These are phyloP conservation scores for Amanita exitialis DNA, from an alignment of 768 basidiomycete genomes.

Conservation along the genomic window DNA sequence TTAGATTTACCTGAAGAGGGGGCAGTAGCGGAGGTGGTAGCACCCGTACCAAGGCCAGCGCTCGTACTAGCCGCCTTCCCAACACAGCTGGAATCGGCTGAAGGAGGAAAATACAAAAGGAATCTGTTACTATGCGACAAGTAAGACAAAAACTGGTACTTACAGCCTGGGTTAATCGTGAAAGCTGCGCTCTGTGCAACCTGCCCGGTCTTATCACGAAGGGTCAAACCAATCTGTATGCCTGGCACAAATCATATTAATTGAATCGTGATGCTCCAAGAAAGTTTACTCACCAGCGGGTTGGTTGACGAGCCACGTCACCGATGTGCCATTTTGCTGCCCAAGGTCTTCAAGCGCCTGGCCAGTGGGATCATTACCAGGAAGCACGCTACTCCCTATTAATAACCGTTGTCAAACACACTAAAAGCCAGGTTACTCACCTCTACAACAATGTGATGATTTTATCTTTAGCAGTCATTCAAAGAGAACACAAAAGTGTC, in stretches of 20 bases:
- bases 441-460: constrained; percentile 20
- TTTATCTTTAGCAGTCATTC: background rate
- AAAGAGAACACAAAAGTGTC: background rate
- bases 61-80: constrained; percentile 9
- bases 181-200: constrained; percentile 41
- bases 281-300: constrained; percentile 26
- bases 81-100: constrained; percentile 11
- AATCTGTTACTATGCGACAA: constrained; percentile 1
- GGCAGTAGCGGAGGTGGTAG: constrained; percentile 8
- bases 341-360: constrained; percentile 37
- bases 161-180: constrained; percentile 39
- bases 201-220: constrained; percentile 53
- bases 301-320: constrained; percentile 50
- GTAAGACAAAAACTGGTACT: constrained; percentile 14
- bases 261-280: background rate
- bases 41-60: constrained; percentile 9
- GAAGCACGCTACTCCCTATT: constrained; percentile 34
- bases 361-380: constrained; percentile 35
- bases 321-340: constrained; percentile 22
- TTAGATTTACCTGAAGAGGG: constrained; percentile 2
- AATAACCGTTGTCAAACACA: background rate
- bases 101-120: constrained; percentile 13
- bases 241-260: constrained; percentile 20
- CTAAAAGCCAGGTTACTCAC: constrained; percentile 14
- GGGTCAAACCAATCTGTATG: constrained; percentile 41